Percentiles rank a stretch among this genome's conserved stretches.
phyloP scores from a whole-genome alignment of 352 stramenopile species.

The Globisporangium nagaii region DNA sequence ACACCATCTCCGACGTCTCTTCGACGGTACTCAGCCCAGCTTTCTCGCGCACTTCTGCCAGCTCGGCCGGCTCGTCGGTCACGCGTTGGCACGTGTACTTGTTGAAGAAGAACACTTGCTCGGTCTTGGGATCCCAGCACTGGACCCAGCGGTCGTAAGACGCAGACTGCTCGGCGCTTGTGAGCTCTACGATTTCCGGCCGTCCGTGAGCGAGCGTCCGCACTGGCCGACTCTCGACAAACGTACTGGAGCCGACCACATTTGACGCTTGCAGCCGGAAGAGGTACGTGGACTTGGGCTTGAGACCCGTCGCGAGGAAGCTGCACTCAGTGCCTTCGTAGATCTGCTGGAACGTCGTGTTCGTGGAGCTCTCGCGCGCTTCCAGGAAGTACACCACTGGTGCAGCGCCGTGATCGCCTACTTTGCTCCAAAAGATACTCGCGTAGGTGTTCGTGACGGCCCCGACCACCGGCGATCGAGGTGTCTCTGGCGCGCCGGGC shows the following conservation, averaged over 20 bases:
- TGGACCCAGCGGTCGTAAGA: slow-evolving; percentile 69
- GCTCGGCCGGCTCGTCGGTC: slow-evolving; percentile 47
- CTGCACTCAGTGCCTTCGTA: slow-evolving; percentile 65
- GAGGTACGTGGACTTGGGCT: slow-evolving; percentile 42
- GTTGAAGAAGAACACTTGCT: slow-evolving; percentile 89
- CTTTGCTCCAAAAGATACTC: slow-evolving; percentile 67
- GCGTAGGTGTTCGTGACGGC: slow-evolving; percentile 62
- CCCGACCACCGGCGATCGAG: slow-evolving; percentile 42
- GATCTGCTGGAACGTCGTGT: slow-evolving; percentile 27
- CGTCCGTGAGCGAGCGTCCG: slow-evolving; percentile 50
- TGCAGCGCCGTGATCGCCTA: slow-evolving; percentile 46
- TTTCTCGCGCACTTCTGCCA: slow-evolving; percentile 33
- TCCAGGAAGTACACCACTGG: slow-evolving; percentile 63
- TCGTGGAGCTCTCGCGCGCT: slow-evolving; percentile 25
- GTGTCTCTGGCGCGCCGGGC: slow-evolving; percentile 36
- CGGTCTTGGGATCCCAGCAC: slow-evolving; percentile 82
- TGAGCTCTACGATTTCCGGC: slow-evolving; percentile 68
- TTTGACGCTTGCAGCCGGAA: slow-evolving; percentile 76
- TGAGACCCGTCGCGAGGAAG: slow-evolving; percentile 46
- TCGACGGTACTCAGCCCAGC: slow-evolving; percentile 38
- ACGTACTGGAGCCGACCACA: slow-evolving; percentile 44
- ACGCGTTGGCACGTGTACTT: slow-evolving; percentile 73
- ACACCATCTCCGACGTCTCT: slow-evolving; percentile 74
- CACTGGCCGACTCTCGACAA: slow-evolving; percentile 58
- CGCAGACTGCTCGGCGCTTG: slow-evolving; percentile 24